These are phyloP conservation scores for Kurtzmaniella cleridarum DNA, from an alignment of 805 yeast genomes.

Conservation along the genomic window DNA sequence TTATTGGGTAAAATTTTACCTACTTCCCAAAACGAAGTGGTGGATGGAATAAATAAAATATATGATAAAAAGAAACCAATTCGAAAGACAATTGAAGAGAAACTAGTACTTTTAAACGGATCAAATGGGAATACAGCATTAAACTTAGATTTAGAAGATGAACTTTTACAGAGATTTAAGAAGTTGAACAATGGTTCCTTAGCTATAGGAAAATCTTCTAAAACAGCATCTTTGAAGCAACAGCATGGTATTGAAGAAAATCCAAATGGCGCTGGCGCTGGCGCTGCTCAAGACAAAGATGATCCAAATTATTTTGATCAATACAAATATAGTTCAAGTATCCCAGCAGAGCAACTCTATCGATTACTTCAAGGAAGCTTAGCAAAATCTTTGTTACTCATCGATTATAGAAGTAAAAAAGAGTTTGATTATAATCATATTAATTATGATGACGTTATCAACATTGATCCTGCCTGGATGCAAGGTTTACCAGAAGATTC, in stretches of 20 bases:
- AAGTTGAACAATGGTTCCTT: not conserved
- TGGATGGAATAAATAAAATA: conserved; percentile 5
- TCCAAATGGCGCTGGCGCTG: not conserved
- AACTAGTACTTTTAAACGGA: no score
- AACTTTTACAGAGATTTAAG: not conserved
- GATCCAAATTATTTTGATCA: not conserved
- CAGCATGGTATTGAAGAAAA: not conserved
- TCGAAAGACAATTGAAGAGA: no score
- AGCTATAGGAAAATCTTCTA: no score
- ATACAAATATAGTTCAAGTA: conserved; percentile 12
- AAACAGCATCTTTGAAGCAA: no score
- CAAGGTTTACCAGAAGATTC: conserved; percentile 10
- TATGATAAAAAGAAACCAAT: not conserved
- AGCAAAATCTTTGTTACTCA: conserved; percentile 39
- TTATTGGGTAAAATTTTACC: no score
- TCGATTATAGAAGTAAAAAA: conserved; percentile 64
- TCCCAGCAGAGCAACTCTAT: conserved; percentile 16
- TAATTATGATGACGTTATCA: conserved; percentile 50
- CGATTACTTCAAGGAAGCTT: conserved; percentile 5
- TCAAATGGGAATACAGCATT: no score
- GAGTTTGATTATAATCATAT: conserved; percentile 65
- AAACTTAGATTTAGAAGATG: not conserved
- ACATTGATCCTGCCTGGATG: conserved; percentile 59
- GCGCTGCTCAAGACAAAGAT: not conserved
- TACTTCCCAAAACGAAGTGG: not conserved